Conservation (phyloP, 441 rosid genomes). For the Cnidoscolus chayamansa region DNA sequence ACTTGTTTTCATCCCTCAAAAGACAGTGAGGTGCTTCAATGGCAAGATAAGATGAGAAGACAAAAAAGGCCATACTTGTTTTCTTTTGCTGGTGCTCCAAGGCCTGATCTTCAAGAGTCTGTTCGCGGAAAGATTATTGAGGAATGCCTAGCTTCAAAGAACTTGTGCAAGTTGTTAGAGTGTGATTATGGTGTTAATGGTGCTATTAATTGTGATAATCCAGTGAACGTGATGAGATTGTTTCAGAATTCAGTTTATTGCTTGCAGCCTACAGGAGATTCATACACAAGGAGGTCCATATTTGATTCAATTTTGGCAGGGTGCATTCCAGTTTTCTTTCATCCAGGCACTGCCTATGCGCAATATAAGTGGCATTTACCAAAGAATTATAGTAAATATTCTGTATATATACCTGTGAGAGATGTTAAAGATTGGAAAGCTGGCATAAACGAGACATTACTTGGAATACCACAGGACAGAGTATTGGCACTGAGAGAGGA, state of each 20-base stretch:
- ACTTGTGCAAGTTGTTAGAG: conserved; percentile 59
- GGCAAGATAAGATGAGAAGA: conserved; percentile 61
- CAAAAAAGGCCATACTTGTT: conserved; percentile 49
- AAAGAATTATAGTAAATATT: conserved; percentile 46
- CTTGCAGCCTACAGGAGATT: conserved; percentile 83
- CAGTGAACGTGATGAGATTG: conserved; percentile 53
- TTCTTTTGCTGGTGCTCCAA: conserved; percentile 76
- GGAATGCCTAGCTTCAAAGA: conserved; percentile 55
- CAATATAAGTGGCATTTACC: conserved; percentile 86
- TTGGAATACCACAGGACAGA: conserved; percentile 34
- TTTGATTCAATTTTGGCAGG: conserved; percentile 80
- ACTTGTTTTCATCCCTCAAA: conserved; percentile 75
- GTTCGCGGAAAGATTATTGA: conserved; percentile 64
- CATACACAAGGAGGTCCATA: conserved; percentile 72
- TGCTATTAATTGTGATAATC: conserved; percentile 57
- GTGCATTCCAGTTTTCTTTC: conserved; percentile 85
- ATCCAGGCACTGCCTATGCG: conserved; percentile 67
- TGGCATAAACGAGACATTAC: conserved; percentile 48
- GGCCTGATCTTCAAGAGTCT: conserved; percentile 54
- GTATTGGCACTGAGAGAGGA: conserved; percentile 57
- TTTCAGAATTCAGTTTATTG: conserved; percentile 67
- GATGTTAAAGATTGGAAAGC: conserved; percentile 52
- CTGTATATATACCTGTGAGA: conserved; percentile 61
- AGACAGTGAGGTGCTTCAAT: conserved; percentile 40
- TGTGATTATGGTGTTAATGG: conserved; percentile 55